phyloP scores from a whole-genome alignment of 2,329 filamentous ascomycete species.

The Dactylonectria macrodidyma region DNA sequence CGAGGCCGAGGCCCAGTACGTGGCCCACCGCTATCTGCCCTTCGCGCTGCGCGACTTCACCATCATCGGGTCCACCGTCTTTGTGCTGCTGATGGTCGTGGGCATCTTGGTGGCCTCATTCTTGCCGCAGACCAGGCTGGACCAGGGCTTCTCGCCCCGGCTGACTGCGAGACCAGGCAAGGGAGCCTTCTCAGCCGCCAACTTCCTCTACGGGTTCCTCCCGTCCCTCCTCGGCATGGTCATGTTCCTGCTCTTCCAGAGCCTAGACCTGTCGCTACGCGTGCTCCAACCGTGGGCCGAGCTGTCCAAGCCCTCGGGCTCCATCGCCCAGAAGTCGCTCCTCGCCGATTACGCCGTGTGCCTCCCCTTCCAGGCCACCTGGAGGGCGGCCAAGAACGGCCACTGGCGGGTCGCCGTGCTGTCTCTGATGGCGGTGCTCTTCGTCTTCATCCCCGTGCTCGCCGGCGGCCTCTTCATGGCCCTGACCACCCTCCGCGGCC shows the following conservation, averaged over 20 bases:
- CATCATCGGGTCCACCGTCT: conserved; percentile 76
- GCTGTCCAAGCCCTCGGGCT: conserved; percentile 70
- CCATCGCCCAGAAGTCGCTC: conserved; percentile 74
- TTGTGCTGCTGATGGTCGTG: conserved; percentile 73
- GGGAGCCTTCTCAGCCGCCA: conserved; percentile 84
- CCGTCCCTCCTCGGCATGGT: conserved; percentile 78
- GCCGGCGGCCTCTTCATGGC: conserved; percentile 82
- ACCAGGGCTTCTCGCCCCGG: conserved; percentile 79
- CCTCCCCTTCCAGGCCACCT: conserved; percentile 71
- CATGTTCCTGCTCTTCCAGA: conserved; percentile 77
- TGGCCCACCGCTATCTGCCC: conserved; percentile 76
- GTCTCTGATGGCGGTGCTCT: conserved; percentile 72
- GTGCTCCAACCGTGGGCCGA: conserved; percentile 79
- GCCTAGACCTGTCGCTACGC: conserved; percentile 76
- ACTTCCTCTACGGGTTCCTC: conserved; percentile 88
- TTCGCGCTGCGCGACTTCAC: conserved; percentile 80
- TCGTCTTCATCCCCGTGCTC: conserved; percentile 76
- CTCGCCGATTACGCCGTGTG: conserved; percentile 80
- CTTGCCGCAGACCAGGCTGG: conserved; percentile 75
- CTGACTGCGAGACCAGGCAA: conserved; percentile 72
- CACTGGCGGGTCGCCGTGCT: conserved; percentile 77
- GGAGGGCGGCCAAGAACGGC: conserved; percentile 70
- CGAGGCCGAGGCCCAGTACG: conserved; percentile 46
- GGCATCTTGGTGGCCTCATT: conserved; percentile 86
- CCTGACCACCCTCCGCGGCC: conserved; percentile 67